Conservation (phyloP, 2,329 filamentous ascomycete species). For the Monosporascus ibericus region DNA sequence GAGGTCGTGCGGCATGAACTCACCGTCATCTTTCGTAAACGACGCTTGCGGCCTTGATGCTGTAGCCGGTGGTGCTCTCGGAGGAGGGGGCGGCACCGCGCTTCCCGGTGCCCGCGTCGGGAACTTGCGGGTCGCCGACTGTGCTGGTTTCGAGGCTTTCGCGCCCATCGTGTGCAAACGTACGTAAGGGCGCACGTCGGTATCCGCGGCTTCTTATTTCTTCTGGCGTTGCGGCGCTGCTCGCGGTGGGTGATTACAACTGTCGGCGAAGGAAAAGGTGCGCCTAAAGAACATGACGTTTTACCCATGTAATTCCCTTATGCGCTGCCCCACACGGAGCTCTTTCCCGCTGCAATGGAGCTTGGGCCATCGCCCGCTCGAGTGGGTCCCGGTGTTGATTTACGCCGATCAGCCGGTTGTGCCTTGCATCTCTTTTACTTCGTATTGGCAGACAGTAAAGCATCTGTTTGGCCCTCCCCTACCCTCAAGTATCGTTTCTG, state of each 20-base stretch:
- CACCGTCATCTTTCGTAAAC: conserved; percentile 27
- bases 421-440: too few species aligned
- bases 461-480: too few species aligned
- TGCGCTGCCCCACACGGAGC: too few species aligned
- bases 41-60: conserved; percentile 10
- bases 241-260: too few species aligned
- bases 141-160: conserved; percentile 39
- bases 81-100: conserved; percentile 17
- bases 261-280: too few species aligned
- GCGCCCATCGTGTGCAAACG: conserved; percentile 33
- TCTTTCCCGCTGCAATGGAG: background rate
- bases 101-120: conserved; percentile 32
- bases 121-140: conserved; percentile 36
- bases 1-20: conserved; percentile 4
- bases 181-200: background rate
- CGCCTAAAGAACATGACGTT: too few species aligned
- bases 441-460: too few species aligned
- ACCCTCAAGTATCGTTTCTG: too few species aligned
- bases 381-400: background rate
- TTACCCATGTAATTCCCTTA: too few species aligned
- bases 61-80: conserved; percentile 6
- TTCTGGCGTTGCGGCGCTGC: too few species aligned
- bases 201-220: background rate
- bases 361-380: conserved; percentile 1
- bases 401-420: too few species aligned